These are phyloP conservation scores for Zygosaccharomyces sapae DNA, from an alignment of 1,139 yeast species.

Conservation along the genomic window DNA sequence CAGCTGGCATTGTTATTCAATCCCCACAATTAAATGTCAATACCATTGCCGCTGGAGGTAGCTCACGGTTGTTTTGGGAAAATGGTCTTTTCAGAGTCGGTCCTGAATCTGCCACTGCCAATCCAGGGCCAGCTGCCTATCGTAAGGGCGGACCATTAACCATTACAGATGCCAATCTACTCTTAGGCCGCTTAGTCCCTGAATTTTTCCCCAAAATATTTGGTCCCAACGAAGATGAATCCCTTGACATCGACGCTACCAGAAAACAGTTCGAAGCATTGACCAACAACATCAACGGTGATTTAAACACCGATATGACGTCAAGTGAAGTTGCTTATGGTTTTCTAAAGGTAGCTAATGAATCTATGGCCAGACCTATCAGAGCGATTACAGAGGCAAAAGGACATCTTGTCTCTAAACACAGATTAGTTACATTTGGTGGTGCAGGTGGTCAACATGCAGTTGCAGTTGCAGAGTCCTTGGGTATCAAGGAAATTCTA, in stretches of 20 bases:
- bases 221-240: constrained; percentile 51
- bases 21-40: constrained; percentile 56
- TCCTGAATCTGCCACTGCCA: constrained; percentile 56
- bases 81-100: constrained; percentile 56
- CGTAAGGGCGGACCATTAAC: constrained; percentile 57
- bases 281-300: constrained; percentile 42
- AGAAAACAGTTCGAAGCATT: constrained; percentile 40
- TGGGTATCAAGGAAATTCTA: constrained; percentile 46
- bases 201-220: constrained; percentile 55
- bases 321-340: constrained; percentile 50
- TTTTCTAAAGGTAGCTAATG: constrained; percentile 50
- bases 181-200: constrained; percentile 50
- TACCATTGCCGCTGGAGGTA: constrained; percentile 63
- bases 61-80: constrained; percentile 48
- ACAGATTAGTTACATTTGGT: constrained; percentile 51
- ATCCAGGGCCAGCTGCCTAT: constrained; percentile 60
- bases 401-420: constrained; percentile 45
- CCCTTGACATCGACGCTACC: constrained; percentile 44
- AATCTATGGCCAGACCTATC: constrained; percentile 53
- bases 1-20: constrained; percentile 54
- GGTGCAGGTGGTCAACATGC: constrained; percentile 63
- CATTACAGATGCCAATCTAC: constrained; percentile 54
- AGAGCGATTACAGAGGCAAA: constrained; percentile 52
- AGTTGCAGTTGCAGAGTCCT: constrained; percentile 45
- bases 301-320: constrained; percentile 35